Evolutionary conservation across 306 rosid species (phyloP), one percentile per base, ranked within the genome.

Genomic region (Ammopiptanthus mongolicus): DNA sequence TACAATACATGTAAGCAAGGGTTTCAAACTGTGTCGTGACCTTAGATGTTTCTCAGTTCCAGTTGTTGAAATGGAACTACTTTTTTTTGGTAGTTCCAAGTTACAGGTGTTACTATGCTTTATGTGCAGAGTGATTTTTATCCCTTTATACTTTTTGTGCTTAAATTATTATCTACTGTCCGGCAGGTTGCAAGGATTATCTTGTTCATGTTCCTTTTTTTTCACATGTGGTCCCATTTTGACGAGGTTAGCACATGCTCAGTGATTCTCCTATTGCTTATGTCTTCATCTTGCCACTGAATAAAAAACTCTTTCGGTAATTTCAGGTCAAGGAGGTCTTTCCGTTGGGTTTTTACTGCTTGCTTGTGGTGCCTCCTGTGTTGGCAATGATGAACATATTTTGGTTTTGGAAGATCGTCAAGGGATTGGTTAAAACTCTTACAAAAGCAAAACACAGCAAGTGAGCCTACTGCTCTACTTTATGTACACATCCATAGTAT

Each of bases 351-450:
- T 83, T 86, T 67, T 89, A 84, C 83, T 79, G 80, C 81, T 36
- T 89, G 83, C 56, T 87, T 64, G 36, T 46, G 50, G 87, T 87
- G 72, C 68, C 92, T 46, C 85, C 92, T 18, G 71, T 86, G 78
- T 46, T 91, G 65, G 75, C 85, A 71, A 10, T 76, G n/a, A 77
- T 91, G 97, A 91, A 91, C 79, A 12, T 86, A 25, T 55, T 86
- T 42, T 91, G 92, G 94, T 91, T 91, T 73, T 91, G 89, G 92
- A 89, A 87, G 89, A 91, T 91, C 4, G 75, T 81, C n/a, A 91
- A 74, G 81, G 95, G 97, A 62, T 25, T 91, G 83, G 60, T 91
- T 14, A 89, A 79, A 81, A 77, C 97, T 29, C 78, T 91, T 25
- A 57, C 82, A 2, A 87, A 87, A 79, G 83, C 88, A 78, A 84